Evolutionary conservation across 2,329 filamentous ascomycete species (phyloP).

Genomic region (Stemphylium lycopersici): DNA sequence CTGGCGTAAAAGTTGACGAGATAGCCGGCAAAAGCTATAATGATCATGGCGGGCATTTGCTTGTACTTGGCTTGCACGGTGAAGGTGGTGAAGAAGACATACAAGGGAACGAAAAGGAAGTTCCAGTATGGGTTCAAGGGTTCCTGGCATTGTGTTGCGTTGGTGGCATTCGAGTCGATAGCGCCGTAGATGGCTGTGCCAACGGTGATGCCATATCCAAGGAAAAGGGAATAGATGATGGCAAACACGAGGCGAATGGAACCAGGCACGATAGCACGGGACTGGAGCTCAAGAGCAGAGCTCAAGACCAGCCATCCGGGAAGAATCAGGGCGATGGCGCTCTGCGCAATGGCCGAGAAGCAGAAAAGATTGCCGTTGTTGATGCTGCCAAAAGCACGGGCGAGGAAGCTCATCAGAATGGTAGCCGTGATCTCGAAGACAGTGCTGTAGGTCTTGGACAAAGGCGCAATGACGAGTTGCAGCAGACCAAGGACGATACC

Average conservation of each 20-base stretch:
- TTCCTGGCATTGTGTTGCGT: constrained; percentile 49
- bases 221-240: constrained; percentile 59
- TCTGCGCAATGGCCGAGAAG: constrained; percentile 57
- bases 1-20: constrained; percentile 77
- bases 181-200: constrained; percentile 56
- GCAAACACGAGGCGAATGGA: constrained; percentile 58
- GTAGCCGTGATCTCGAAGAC: constrained; percentile 57
- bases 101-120: constrained; percentile 78
- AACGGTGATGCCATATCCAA: constrained; percentile 58
- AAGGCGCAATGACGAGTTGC: constrained; percentile 74
- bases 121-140: constrained; percentile 59
- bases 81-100: constrained; percentile 70
- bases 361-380: constrained; percentile 51
- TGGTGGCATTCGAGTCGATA: constrained; percentile 53
- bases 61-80: constrained; percentile 82
- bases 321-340: constrained; percentile 57
- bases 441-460: constrained; percentile 69
- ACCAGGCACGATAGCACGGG: constrained; percentile 54
- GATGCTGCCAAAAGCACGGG: constrained; percentile 56
- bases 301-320: constrained; percentile 57
- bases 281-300: constrained; percentile 56
- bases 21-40: constrained; percentile 75
- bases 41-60: constrained; percentile 76
- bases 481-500: constrained; percentile 76
- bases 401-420: constrained; percentile 55